Base-by-base conservation (phyloP, 2,329 filamentous ascomycete species). In the Xylariales sp. region DNA sequence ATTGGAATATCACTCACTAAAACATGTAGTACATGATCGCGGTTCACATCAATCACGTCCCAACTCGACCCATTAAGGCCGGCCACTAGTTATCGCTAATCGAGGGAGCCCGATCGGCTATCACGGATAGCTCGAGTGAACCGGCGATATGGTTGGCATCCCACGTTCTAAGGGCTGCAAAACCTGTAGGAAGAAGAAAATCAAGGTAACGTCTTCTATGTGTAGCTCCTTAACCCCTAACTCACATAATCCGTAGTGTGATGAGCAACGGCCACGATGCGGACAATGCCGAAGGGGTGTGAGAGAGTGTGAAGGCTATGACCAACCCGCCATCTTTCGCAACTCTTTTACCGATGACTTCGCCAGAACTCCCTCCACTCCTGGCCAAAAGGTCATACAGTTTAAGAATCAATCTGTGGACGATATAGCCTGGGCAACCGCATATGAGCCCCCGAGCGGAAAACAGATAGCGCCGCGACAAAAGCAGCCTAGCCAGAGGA, bases 131-230 rank as follows among this genome's bases (percentile, higher is more conserved):
- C 39, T 14, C 18, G 16, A 41, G 18, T 5, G 14, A 49, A 28
- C 48, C 10, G 8, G 43, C 32, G 50, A 28, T 3, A 73, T 73
- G 72, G 72, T 72, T 18, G 72, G 72, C 7, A 52, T 73, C 39
- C 69, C 71, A 34, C 67, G 71, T 12, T 69, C 71, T 16, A 70
- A 69, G 34, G 71, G 69, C 23, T 73, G 72, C 55, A 66, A 64
- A 50, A 73, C 71, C 18, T 73, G 72, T 49, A 68, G 56, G 59
- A 66, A 45, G 49, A 73, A 65, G 55, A 73, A 73, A 56, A 70
- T 72, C 53, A 73, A 73, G 68, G 72, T 73, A 43, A 48, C 12
- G 10, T n/a, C 34, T 50, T 14, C 1, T 10, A 7, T 30, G 30
- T n/a, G 5, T 55, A 3, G 23, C 43, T 5, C 12, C 10, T 49